Base-by-base conservation (phyloP, 768 basidiomycete species). In the Psilocybe cyanescens region DNA sequence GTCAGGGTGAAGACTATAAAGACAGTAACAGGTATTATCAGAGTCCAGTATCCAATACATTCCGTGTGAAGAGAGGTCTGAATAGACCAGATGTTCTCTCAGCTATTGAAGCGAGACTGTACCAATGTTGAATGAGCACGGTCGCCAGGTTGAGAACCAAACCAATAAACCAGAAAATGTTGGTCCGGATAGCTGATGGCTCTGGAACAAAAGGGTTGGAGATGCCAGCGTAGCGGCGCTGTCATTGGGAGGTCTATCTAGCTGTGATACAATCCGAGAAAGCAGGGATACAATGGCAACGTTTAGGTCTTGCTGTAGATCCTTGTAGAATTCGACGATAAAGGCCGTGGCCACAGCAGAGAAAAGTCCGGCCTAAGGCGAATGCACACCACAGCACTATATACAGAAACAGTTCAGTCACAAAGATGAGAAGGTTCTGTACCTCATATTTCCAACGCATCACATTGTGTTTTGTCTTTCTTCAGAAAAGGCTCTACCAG, bases 371-470 rank as follows among this genome's bases (percentile, higher is more conserved):
- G 55, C 55, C 55, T 57, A n/a, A 44, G 41, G 8, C 5, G 1
- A 8, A 44, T 44, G 11, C 1, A 44, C 41, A n/a, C 11, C 41
- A 14, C 14, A 14, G 14, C 4, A n/a, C 11, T 12, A 14, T n/a
- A 44, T 5, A 2, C 33, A 44, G 8, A 44, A 24, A 24, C 2
- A 8, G 41, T 44, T 14, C 41, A 45, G 37, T 50, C 35, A 58
- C 57, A 30, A 58, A 58, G 7, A 51, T 58, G 11, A 58, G 37
- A 5, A 58, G 49, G 16, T 58, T 58, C 33, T 58, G 57, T 7
- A 58, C 57, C 28, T 58, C 57, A 8, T 58, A 35, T 29, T 50
- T 58, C 49, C 57, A 58, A 39, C 28, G 24, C 48, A 12, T 58
- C 35, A 29, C 57, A 58, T 50, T 28, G 47, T 16, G 37, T 39